phyloP scores from a whole-genome alignment of 2,329 filamentous ascomycete species.

The Neonectria neomacrospora region DNA sequence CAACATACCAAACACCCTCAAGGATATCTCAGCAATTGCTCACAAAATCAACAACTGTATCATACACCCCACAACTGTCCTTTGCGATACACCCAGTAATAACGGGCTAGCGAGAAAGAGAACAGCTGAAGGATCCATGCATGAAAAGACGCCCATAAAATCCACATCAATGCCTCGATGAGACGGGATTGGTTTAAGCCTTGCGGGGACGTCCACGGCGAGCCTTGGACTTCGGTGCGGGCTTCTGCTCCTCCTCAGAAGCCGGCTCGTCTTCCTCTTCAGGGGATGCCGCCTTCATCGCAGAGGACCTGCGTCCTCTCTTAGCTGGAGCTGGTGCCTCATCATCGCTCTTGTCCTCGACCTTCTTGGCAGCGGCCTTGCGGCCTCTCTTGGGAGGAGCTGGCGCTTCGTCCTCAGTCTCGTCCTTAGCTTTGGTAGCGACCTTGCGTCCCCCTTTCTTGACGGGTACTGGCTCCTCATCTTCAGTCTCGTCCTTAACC shows the following conservation, averaged over 20 bases:
- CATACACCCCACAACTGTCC: constrained; percentile 10
- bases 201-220: constrained; percentile 19
- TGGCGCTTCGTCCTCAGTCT: constrained; percentile 32
- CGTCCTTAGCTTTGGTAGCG: constrained; percentile 29
- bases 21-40: constrained; percentile 18
- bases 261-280: constrained; percentile 26
- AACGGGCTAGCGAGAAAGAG: neutral
- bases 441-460: constrained; percentile 25
- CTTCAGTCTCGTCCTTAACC: constrained; percentile 38
- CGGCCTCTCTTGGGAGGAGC: constrained; percentile 22
- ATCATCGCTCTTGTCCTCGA: constrained; percentile 19
- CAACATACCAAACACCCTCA: neutral
- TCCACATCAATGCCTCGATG: too few relatives aligned
- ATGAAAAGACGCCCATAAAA: neutral
- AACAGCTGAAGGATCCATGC: neutral
- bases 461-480: constrained; percentile 21
- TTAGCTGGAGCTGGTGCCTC: constrained; percentile 34
- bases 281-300: constrained; percentile 28
- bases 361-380: constrained; percentile 18
- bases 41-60: constrained; percentile 21
- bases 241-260: constrained; percentile 41
- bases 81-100: neutral
- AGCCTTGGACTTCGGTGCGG: constrained; percentile 42
- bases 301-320: constrained; percentile 24
- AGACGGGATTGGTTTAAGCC: constrained; percentile 3